Percentiles rank a stretch among this genome's conserved stretches.
phyloP scores from a whole-genome alignment of 805 yeast genomes.

The Candida tallmaniae region DNA sequence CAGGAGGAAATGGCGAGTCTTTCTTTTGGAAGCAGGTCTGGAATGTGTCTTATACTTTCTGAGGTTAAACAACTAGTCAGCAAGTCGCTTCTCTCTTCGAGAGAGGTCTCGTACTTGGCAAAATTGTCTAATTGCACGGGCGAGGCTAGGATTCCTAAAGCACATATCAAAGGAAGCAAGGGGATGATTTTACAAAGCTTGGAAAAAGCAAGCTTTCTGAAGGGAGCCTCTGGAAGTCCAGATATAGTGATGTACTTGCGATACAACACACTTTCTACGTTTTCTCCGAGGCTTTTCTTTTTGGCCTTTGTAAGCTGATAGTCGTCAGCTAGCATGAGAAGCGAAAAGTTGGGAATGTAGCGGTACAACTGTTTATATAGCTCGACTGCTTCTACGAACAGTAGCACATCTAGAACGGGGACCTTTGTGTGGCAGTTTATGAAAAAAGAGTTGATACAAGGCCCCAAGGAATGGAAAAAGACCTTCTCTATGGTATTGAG shows the following conservation, averaged over 20 bases:
- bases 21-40: conserved; percentile 13
- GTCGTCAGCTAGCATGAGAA: conserved; percentile 11
- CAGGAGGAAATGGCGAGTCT: conserved; percentile 18
- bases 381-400: conserved; percentile 27
- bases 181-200: conserved; percentile 22
- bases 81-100: conserved; percentile 22
- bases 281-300: conserved; percentile 11
- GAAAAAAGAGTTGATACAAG: conserved; percentile 23
- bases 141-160: conserved; percentile 28
- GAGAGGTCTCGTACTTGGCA: conserved; percentile 21
- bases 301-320: conserved; percentile 7
- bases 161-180: conserved; percentile 23
- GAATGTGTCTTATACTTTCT: conserved; percentile 8
- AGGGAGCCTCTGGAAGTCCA: conserved; percentile 15
- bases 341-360: conserved; percentile 16
- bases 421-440: conserved; percentile 29
- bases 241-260: conserved; percentile 12
- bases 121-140: conserved; percentile 30
- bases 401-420: conserved; percentile 26
- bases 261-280: conserved; percentile 6
- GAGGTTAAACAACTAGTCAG: conserved; percentile 17
- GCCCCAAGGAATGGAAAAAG: conserved; percentile 10
- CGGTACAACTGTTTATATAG: conserved; percentile 18
- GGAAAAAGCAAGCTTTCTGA: conserved; percentile 17
- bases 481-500: conserved; percentile 16